Base-by-base conservation (phyloP, 345 rosid species). In the Salix caprea region DNA sequence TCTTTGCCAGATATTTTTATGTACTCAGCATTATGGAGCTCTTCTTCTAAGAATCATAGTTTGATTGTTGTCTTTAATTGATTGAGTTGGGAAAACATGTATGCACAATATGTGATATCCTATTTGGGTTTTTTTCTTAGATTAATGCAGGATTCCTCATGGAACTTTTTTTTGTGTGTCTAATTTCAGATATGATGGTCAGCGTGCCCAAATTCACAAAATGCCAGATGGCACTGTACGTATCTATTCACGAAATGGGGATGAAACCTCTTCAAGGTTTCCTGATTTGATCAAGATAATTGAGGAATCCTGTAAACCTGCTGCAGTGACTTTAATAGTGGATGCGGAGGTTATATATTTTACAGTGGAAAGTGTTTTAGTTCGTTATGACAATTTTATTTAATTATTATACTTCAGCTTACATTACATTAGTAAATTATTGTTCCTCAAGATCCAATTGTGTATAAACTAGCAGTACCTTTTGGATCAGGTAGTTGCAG, bases 151-250 rank as follows among this genome's bases (percentile, higher is more conserved):
- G 60, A 75, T 66, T 39, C 42, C 58, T 61, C 36, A 69, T 60
- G 60, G 14, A 62, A 69, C 70, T 52, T 40, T 8, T 79, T 37
- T 74, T 6, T 71, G 48, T 67, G 12, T 70, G n/a, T 68, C 42
- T 46, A 60, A 76, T 85, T 72, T 71, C 87, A 94, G 98, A 72
- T 94, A 91, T 81, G 98, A 92, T 81, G 98, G 97, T 75, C 96
- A 94, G 80, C 96, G 97, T 50, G 94, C 96, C 60, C 98, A 94
- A 85, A 91, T 94, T 78, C 96, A 92, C 86, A 84, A 81, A 87
- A 82, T 88, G 83, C 39, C 44, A 12, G 83, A 91, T 88, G 93
- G 93, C 76, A 79, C 84, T 60, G 74, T 92, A 32, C 92, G 83
- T 56, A 82, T 92, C 42, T 94, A 89, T 84, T 92, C 98, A 84